These are phyloP conservation scores for Helotiales sp. DNA, from an alignment of 2,329 filamentous ascomycete species.

Conservation along the genomic window DNA sequence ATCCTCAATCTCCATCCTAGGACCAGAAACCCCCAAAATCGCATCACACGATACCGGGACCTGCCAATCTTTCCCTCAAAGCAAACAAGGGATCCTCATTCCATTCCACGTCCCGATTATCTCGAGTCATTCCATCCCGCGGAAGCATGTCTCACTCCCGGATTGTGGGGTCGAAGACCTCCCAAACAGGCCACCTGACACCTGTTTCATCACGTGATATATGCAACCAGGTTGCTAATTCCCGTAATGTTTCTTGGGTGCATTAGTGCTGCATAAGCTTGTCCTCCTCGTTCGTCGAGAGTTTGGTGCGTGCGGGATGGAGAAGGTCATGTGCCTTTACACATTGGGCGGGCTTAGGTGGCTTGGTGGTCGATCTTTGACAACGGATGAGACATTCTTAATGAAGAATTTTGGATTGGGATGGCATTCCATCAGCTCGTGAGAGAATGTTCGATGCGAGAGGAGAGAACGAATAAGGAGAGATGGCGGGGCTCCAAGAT, in stretches of 20 bases:
- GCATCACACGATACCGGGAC: neutral
- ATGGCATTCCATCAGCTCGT: neutral
- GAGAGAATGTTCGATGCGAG: neutral
- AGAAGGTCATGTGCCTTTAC: no score
- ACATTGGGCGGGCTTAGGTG: no score
- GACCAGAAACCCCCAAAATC: neutral
- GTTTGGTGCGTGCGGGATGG: neutral
- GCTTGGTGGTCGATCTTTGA: no score
- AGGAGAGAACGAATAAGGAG: neutral
- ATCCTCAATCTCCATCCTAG: no score
- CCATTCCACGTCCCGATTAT: neutral
- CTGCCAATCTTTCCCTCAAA: neutral
- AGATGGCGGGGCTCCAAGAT: neutral
- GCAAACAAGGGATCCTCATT: no score
- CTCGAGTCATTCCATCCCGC: slow-evolving; percentile 7
- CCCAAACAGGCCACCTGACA: neutral
- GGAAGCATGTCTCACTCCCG: slow-evolving; percentile 3
- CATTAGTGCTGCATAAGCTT: slow-evolving; percentile 3
- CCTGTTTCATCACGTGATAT: neutral
- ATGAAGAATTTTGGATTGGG: no score
- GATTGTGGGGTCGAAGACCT: neutral
- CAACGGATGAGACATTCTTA: no score
- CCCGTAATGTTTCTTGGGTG: neutral
- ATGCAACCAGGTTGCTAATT: slow-evolving; percentile 1
- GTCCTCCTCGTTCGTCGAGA: neutral